phyloP scores from a whole-genome alignment of 2,329 filamentous ascomycete genomes.

The Diplocarpon mali region DNA sequence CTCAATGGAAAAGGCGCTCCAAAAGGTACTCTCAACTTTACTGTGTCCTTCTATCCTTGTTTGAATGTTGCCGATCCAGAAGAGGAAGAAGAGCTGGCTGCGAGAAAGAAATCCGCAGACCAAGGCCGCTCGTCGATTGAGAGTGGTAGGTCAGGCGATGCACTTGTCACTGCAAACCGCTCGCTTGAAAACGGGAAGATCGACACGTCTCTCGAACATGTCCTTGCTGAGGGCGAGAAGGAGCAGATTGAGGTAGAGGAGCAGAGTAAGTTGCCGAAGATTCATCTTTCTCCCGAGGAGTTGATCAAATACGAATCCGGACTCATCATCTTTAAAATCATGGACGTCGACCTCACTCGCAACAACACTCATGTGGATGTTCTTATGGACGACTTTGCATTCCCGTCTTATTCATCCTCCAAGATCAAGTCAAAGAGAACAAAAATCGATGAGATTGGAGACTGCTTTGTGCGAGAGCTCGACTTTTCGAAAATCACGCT shows the following conservation, averaged over 20 bases:
- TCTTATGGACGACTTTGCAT: constrained; percentile 88
- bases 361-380: constrained; percentile 70
- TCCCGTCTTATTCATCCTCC: constrained; percentile 75
- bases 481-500: constrained; percentile 91
- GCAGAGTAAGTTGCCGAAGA: constrained; percentile 55
- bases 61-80: constrained; percentile 82
- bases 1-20: constrained; percentile 60
- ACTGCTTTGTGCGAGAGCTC: constrained; percentile 93
- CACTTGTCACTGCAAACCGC: constrained; percentile 31
- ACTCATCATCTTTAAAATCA: constrained; percentile 84
- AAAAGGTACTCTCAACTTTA: constrained; percentile 77
- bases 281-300: constrained; percentile 69
- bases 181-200: constrained; percentile 24
- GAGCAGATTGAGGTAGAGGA: constrained; percentile 35
- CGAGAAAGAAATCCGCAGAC: constrained; percentile 21
- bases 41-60: constrained; percentile 80
- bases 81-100: constrained; percentile 54
- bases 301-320: constrained; percentile 81
- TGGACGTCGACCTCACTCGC: constrained; percentile 76
- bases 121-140: constrained; percentile 21
- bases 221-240: constrained; percentile 24
- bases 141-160: constrained; percentile 10
- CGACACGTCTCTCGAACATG: constrained; percentile 19
- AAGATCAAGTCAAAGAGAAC: constrained; percentile 58
- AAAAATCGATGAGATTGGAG: constrained; percentile 84